Percentiles rank a stretch among this genome's conserved stretches.
phyloP scores from a whole-genome alignment of 2,329 filamentous ascomycete genomes.

The Exophiala bonariae region DNA sequence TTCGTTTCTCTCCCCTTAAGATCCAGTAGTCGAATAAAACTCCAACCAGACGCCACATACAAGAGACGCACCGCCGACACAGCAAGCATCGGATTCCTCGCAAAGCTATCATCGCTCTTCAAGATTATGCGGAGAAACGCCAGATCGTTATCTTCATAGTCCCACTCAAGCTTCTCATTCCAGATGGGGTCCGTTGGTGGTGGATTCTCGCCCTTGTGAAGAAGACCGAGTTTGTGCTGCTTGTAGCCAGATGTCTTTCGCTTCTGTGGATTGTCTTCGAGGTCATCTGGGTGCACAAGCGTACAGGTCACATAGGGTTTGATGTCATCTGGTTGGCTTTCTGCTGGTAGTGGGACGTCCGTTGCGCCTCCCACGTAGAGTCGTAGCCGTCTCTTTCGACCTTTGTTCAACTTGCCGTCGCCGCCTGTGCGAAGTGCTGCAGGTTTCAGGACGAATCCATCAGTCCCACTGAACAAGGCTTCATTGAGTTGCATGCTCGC shows the following conservation, averaged over 20 bases:
- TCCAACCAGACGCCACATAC: constrained; percentile 24
- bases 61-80: constrained; percentile 25
- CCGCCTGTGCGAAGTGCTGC: constrained; percentile 20
- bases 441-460: constrained; percentile 29
- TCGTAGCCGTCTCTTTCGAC: constrained; percentile 17
- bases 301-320: constrained; percentile 29
- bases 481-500: constrained; percentile 28
- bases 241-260: constrained; percentile 26
- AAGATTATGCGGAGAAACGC: constrained; percentile 27
- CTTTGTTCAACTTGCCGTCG: constrained; percentile 15
- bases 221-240: constrained; percentile 25
- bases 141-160: constrained; percentile 27
- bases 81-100: constrained; percentile 24
- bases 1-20: constrained; percentile 23
- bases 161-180: constrained; percentile 27
- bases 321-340: constrained; percentile 21
- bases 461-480: constrained; percentile 26
- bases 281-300: constrained; percentile 22
- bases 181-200: constrained; percentile 25
- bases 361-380: constrained; percentile 26
- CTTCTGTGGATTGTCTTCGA: constrained; percentile 18
- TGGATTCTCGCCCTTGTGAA: constrained; percentile 20
- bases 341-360: constrained; percentile 22
- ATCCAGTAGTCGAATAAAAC: constrained; percentile 24
- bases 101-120: constrained; percentile 28